A percentile compares a stretch with the other conserved stretches of the same genome.
phyloP scores from a whole-genome alignment of 1,139 yeast genomes.

The Blastobotrys apis region DNA sequence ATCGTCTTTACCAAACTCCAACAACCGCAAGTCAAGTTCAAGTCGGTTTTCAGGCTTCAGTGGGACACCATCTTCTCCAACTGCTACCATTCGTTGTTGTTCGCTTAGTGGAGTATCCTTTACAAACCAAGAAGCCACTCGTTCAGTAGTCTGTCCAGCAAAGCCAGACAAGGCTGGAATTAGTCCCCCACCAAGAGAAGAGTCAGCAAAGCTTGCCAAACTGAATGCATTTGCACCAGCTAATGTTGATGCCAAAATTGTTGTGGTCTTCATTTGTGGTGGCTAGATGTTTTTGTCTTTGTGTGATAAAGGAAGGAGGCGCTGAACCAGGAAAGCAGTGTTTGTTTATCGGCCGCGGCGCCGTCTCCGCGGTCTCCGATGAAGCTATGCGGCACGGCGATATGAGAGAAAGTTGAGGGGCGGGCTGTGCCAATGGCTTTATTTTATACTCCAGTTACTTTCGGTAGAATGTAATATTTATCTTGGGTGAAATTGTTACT shows the following conservation, averaged over 20 bases:
- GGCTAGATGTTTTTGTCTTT: not conserved
- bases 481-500: too few species aligned
- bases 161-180: not conserved
- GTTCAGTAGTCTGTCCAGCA: not conserved
- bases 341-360: too few species aligned
- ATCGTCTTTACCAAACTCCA: constrained; percentile 34
- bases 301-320: not conserved
- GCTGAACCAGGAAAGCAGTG: not conserved
- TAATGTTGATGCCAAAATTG: not conserved
- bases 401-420: too few species aligned
- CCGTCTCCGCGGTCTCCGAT: too few species aligned
- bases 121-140: not conserved
- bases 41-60: not conserved
- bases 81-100: not conserved
- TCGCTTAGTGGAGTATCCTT: not conserved
- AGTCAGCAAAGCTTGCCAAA: not conserved
- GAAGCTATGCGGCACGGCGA: too few species aligned
- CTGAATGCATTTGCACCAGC: constrained; percentile 11
- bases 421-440: too few species aligned
- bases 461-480: too few species aligned
- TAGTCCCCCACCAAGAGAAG: not conserved
- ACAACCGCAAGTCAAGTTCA: constrained; percentile 23
- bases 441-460: too few species aligned
- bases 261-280: constrained; percentile 1
- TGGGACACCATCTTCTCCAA: not conserved